Conservation (phyloP, 495 filamentous ascomycete genomes). For the Penicillium ochrochloron region DNA sequence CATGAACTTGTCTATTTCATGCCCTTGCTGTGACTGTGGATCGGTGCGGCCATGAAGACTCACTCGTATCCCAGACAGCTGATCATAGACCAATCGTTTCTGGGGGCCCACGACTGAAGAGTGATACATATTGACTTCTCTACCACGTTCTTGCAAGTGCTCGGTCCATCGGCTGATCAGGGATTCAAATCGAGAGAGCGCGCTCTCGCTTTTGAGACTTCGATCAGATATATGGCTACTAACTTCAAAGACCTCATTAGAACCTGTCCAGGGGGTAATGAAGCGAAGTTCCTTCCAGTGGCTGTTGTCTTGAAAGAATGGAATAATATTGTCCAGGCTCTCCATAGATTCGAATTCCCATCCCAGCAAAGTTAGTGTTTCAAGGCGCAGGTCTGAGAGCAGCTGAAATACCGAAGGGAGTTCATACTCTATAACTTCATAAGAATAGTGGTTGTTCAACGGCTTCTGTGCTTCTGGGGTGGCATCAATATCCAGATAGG, state of each 20-base stretch:
- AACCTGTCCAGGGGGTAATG: not conserved
- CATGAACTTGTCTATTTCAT: not conserved
- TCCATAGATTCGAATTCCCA: not conserved
- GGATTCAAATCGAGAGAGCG: not conserved
- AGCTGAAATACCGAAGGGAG: not conserved
- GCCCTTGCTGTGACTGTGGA: not conserved
- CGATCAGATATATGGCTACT: not conserved
- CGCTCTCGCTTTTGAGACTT: not conserved
- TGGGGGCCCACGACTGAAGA: not conserved
- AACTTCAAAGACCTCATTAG: not conserved
- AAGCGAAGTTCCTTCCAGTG: not conserved
- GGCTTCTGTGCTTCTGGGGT: not conserved
- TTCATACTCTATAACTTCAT: not conserved
- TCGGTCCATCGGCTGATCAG: not conserved
- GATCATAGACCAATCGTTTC: not conserved
- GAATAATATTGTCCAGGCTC: not conserved
- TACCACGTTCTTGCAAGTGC: not conserved
- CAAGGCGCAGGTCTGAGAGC: not conserved
- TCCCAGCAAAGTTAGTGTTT: not conserved
- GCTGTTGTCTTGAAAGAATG: not conserved
- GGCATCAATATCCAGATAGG: not conserved
- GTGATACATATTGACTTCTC: not conserved
- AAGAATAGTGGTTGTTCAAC: not conserved
- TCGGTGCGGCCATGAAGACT: not conserved
- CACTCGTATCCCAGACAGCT: not conserved